Conservation (phyloP, 257 asterid species). For the Thymus mandschuricus region DNA sequence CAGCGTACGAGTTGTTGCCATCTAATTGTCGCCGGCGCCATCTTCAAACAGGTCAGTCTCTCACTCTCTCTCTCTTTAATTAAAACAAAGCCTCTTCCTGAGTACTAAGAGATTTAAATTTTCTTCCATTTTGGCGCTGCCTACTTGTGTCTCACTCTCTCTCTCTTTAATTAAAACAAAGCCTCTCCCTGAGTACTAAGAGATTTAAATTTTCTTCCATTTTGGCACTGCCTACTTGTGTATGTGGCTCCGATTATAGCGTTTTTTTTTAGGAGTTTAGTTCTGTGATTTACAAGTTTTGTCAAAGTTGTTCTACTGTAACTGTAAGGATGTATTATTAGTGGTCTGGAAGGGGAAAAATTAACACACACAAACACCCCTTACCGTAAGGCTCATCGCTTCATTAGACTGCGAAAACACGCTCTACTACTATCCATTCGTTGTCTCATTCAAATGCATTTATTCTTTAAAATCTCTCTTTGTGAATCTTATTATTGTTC, state of each 20-base stretch:
- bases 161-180: too few relatives aligned
- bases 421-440: constrained; percentile 25
- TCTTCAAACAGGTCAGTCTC: too few relatives aligned
- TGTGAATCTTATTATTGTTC: not conserved
- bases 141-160: too few relatives aligned
- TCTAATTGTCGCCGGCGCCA: too few relatives aligned
- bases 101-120: too few relatives aligned
- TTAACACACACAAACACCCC: constrained; percentile 21
- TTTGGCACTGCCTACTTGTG: constrained; percentile 20
- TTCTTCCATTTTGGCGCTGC: too few relatives aligned
- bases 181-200: too few relatives aligned
- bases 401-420: constrained; percentile 34
- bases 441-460: constrained; percentile 29
- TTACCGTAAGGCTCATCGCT: constrained; percentile 36
- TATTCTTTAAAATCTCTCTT: constrained; percentile 13
- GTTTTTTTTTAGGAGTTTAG: constrained; percentile 26
- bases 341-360: constrained; percentile 35
- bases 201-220: too few relatives aligned
- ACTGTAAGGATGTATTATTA: constrained; percentile 43
- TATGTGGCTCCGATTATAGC: constrained; percentile 35
- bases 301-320: constrained; percentile 32
- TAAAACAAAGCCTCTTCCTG: too few relatives aligned
- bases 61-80: too few relatives aligned
- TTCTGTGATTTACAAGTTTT: constrained; percentile 37
- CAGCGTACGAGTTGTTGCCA: too few relatives aligned